A percentile compares a stretch with the other conserved stretches of the same genome.
These are phyloP conservation scores for Amanita pallidorosea DNA, from an alignment of 768 basidiomycete genomes.

Conservation along the genomic window DNA sequence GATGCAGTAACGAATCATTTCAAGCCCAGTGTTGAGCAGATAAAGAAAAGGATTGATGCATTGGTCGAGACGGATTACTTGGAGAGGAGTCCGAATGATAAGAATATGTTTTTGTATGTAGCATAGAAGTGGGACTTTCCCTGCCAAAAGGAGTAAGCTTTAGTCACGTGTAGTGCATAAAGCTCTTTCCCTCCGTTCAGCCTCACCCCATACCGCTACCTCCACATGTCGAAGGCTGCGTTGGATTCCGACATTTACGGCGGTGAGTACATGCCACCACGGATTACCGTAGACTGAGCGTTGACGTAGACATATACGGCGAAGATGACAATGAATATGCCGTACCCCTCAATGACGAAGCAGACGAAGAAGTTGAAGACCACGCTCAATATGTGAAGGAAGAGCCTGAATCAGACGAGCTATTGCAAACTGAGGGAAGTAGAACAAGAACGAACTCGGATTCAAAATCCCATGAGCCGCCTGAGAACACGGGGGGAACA, in stretches of 20 bases:
- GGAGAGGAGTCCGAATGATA: conserved; percentile 63
- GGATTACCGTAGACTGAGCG: conserved; percentile 16
- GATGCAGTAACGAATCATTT: conserved; percentile 86
- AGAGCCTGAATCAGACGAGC: neutral
- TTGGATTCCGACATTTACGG: conserved; percentile 27
- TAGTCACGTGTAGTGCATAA: conserved; percentile 1
- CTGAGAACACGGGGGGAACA: neutral
- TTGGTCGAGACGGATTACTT: conserved; percentile 85
- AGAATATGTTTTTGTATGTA: conserved; percentile 67
- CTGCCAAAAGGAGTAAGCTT: neutral
- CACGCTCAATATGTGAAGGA: conserved; percentile 8
- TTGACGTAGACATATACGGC: conserved; percentile 38
- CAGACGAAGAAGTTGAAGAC: conserved; percentile 15
- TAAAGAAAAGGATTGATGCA: conserved; percentile 76
- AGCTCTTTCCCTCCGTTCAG: neutral
- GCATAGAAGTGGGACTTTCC: conserved; percentile 26
- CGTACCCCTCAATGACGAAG: conserved; percentile 16
- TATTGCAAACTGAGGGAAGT: neutral
- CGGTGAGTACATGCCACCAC: conserved; percentile 15
- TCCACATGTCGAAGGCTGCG: conserved; percentile 3
- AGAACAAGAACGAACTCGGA: conserved; percentile 2
- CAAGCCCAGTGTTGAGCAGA: conserved; percentile 69
- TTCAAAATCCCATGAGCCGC: neutral
- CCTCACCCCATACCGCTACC: neutral
- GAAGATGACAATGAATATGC: conserved; percentile 37